phyloP scores from a whole-genome alignment of 73 alveolate genomes.

The Paramecium pentaurelia region DNA sequence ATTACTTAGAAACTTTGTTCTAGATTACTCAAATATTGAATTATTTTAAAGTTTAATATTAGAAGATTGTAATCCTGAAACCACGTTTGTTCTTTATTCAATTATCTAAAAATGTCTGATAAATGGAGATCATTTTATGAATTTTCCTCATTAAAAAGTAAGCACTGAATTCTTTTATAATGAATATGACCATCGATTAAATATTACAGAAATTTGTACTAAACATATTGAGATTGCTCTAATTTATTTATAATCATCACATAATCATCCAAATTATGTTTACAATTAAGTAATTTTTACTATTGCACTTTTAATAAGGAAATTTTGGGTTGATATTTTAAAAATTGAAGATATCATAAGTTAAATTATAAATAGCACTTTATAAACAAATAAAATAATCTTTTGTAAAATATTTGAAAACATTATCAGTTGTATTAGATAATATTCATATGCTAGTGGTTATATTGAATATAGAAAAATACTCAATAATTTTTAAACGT shows the following conservation, averaged over 20 bases:
- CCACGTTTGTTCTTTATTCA: conserved; percentile 12
- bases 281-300: background rate
- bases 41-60: background rate
- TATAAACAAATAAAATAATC: background rate
- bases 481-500: background rate
- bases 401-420: background rate
- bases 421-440: background rate
- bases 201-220: background rate
- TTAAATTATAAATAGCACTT: background rate
- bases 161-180: background rate
- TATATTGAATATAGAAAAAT: conserved; percentile 5
- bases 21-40: background rate
- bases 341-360: background rate
- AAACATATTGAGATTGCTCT: conserved; percentile 11
- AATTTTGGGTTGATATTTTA: conserved; percentile 7
- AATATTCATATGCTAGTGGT: background rate
- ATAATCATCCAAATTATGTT: background rate
- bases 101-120: background rate
- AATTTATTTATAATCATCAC: background rate
- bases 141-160: background rate
- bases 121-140: background rate
- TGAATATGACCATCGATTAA: conserved; percentile 10
- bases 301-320: background rate
- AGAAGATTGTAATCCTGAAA: background rate
- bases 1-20: background rate